Evolutionary conservation across 371 early-diverging fungal species (phyloP).

Genomic region (Mortierella sp.): DNA sequence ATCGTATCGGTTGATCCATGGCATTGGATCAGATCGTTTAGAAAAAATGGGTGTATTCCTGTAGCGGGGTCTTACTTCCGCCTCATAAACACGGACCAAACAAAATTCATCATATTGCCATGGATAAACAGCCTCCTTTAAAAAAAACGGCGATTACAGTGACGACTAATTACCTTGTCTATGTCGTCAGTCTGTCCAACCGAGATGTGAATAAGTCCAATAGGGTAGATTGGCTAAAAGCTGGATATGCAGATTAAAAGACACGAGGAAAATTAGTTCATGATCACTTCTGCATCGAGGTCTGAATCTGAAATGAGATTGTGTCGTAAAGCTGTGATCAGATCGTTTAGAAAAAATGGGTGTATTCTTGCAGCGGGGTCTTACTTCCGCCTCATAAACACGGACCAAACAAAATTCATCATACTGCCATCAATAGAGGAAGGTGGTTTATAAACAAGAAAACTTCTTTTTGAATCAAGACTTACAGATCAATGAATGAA

Average conservation of each 20-base stretch:
- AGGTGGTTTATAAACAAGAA: neutral
- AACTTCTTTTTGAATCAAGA: neutral
- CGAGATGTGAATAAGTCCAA: neutral
- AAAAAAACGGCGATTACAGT: neutral
- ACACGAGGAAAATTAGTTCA: neutral
- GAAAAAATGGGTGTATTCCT: slow-evolving; percentile 56
- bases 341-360: slow-evolving; percentile 55
- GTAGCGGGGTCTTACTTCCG: slow-evolving; percentile 61
- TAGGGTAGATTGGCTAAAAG: too few relatives aligned
- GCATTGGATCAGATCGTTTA: slow-evolving; percentile 48
- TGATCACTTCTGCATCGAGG: neutral
- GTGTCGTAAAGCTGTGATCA: slow-evolving; percentile 17
- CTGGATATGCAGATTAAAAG: neutral
- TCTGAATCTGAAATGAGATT: neutral
- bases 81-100: slow-evolving; percentile 65
- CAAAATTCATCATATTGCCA: slow-evolving; percentile 59
- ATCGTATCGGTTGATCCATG: neutral
- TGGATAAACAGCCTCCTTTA: neutral
- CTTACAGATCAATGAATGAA: slow-evolving; percentile 9
- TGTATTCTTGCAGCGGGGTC: slow-evolving; percentile 59
- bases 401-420: slow-evolving; percentile 63
- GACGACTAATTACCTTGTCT: slow-evolving; percentile 2
- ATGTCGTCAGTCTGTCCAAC: neutral
- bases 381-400: slow-evolving; percentile 64
- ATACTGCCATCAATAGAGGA: slow-evolving; percentile 28